phyloP scores from a whole-genome alignment of 176 grass and related monocot genomes.

The Saccharum spontaneum region DNA sequence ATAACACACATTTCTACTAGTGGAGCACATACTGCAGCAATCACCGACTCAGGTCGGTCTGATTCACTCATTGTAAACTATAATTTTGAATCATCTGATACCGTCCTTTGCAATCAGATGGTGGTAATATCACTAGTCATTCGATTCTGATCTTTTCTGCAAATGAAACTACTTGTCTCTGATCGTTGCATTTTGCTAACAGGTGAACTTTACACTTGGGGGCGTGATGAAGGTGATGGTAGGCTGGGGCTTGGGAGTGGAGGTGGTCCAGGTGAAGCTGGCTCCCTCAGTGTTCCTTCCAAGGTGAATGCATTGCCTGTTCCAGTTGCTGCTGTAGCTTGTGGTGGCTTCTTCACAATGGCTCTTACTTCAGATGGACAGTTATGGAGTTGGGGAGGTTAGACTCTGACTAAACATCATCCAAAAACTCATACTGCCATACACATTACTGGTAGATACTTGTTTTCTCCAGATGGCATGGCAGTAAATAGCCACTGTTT shows the following conservation, averaged over 20 bases:
- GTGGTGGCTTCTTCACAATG: slow-evolving; percentile 95
- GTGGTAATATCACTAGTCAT: neutral
- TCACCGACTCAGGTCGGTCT: slow-evolving; percentile 61
- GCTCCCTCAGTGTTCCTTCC: slow-evolving; percentile 82
- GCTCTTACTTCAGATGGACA: slow-evolving; percentile 74
- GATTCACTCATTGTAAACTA: neutral
- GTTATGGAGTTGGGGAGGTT: slow-evolving; percentile 98
- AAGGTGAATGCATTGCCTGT: slow-evolving; percentile 72
- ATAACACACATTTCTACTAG: slow-evolving; percentile 85
- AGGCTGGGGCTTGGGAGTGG: slow-evolving; percentile 87
- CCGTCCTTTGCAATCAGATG: neutral
- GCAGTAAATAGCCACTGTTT: neutral
- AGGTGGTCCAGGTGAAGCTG: slow-evolving; percentile 93
- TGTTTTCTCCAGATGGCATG: neutral
- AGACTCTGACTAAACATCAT: slow-evolving; percentile 9
- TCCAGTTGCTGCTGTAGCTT: slow-evolving; percentile 66
- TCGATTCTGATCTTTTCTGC: neutral
- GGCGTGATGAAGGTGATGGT: slow-evolving; percentile 90
- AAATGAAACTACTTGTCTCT: neutral
- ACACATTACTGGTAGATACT: neutral
- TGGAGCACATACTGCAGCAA: slow-evolving; percentile 82
- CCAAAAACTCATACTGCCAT: neutral
- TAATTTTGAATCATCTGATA: neutral
- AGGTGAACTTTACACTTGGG: slow-evolving; percentile 97
- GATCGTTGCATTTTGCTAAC: slow-evolving; percentile 20